These are phyloP conservation scores for Sclerotinia trifoliorum DNA, from an alignment of 2,329 filamentous ascomycete species.

Conservation along the genomic window DNA sequence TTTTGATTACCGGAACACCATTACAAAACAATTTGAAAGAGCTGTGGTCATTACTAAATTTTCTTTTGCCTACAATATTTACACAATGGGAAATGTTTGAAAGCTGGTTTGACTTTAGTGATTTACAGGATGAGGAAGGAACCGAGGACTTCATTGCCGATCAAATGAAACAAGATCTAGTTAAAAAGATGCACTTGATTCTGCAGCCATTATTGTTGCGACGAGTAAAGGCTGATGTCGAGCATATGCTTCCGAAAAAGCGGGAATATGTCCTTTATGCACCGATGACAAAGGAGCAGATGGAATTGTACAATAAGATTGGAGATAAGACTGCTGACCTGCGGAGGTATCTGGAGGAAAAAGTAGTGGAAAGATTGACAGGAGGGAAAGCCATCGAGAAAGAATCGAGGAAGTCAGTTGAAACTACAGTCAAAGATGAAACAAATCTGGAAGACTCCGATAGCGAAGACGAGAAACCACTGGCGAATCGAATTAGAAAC, in stretches of 20 bases:
- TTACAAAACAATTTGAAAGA: slow-evolving; percentile 95
- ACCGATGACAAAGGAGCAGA: slow-evolving; percentile 85
- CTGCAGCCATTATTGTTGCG: slow-evolving; percentile 87
- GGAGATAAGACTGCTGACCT: slow-evolving; percentile 58
- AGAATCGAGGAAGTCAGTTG: slow-evolving; percentile 26
- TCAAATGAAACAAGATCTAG: slow-evolving; percentile 71
- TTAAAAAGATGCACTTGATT: slow-evolving; percentile 88
- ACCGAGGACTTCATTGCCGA: slow-evolving; percentile 79
- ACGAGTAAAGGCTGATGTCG: slow-evolving; percentile 89
- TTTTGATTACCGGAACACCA: slow-evolving; percentile 92
- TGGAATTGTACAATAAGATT: slow-evolving; percentile 76
- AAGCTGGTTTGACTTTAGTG: slow-evolving; percentile 95
- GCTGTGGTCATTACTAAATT: slow-evolving; percentile 91
- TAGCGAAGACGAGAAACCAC: slow-evolving; percentile 36
- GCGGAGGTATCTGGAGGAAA: slow-evolving; percentile 78
- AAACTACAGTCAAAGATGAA: slow-evolving; percentile 15
- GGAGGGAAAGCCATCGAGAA: slow-evolving; percentile 48
- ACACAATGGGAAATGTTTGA: slow-evolving; percentile 92
- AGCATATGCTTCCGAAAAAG: slow-evolving; percentile 89
- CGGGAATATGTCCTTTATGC: slow-evolving; percentile 95
- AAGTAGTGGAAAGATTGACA: slow-evolving; percentile 65
- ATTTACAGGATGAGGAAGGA: slow-evolving; percentile 77
- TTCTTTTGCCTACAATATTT: slow-evolving; percentile 88
- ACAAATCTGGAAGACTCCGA: slow-evolving; percentile 32
- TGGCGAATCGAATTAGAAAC: slow-evolving; percentile 28